phyloP scores from a whole-genome alignment of 2,329 filamentous ascomycete genomes.

The Pseudogymnoascus verrucosus region DNA sequence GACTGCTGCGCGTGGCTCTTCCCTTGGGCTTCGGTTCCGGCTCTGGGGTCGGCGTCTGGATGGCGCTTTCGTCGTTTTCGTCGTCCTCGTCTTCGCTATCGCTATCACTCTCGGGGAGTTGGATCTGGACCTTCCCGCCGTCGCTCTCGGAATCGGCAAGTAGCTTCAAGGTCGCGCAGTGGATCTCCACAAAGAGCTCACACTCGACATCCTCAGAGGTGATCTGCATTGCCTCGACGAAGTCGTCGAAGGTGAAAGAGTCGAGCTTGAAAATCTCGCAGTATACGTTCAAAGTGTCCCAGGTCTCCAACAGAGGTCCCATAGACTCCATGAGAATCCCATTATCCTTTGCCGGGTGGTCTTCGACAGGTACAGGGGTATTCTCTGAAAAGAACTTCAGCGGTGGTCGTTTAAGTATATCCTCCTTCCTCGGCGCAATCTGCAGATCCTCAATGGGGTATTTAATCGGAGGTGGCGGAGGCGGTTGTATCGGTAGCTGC shows the following conservation, averaged over 20 bases:
- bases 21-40: constrained; percentile 58
- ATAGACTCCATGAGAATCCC: constrained; percentile 76
- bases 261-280: constrained; percentile 90
- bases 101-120: constrained; percentile 65
- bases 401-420: constrained; percentile 53
- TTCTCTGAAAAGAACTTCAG: constrained; percentile 71
- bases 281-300: constrained; percentile 98
- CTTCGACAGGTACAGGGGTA: constrained; percentile 43
- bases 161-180: constrained; percentile 84
- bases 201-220: constrained; percentile 67
- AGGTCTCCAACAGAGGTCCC: constrained; percentile 79
- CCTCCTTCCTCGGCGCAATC: constrained; percentile 58
- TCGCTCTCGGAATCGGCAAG: constrained; percentile 69
- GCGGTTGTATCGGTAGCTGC: constrained; percentile 23
- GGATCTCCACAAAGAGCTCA: constrained; percentile 80
- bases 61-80: constrained; percentile 44
- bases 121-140: constrained; percentile 71
- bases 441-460: constrained; percentile 95
- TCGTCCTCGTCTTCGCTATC: constrained; percentile 62
- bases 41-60: constrained; percentile 56
- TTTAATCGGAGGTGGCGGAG: constrained; percentile 69
- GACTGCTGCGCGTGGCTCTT: constrained; percentile 75
- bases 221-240: constrained; percentile 76
- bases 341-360: constrained; percentile 40
- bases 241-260: constrained; percentile 97